Base-by-base conservation (phyloP, 805 yeast species). In the Isabelozyma gotoi region DNA sequence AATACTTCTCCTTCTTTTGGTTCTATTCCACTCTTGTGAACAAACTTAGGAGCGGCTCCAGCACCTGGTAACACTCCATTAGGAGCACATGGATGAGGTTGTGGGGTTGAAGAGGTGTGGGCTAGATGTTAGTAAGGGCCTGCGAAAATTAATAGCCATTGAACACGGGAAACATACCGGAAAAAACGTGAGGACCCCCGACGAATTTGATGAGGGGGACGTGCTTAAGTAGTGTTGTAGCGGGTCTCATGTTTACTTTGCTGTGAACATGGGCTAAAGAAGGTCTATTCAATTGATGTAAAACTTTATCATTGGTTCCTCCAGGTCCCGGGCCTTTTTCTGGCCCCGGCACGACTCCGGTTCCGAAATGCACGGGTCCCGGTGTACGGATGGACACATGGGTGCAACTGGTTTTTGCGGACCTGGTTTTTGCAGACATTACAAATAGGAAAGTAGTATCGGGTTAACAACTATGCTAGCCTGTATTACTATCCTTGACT, bases 161-260 rank as follows among this genome's bases (percentile, higher is more conserved):
- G 15, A 3, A 4, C 12, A 15, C 34, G 7, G 34, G 15, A 32
- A 33, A 74, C 81, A 44, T 67, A 70, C 82, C 73, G 51, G 71
- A 64, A 45, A 69, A 61, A 21, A 71, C 59, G 62, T 84, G 88
- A 39, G 89, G 84, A 38, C 90, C 90, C 34, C 97, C 97, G 38
- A 89, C 78, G 60, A 92, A 92, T 59, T 84, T 85, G 68, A 92
- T 92, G 63, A 82, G 72, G 12, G 96, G 97, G 18, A 76, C 72
- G 59, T 79, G 76, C 51, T 69, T 63, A 42, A 68, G 57, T 47
- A 69, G 55, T 42, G 62, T 55, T 19, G 58, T 45, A 16, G 69
- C 50, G 36, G 59, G 52, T 55, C 57, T 71, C 77, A 71, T 71
- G 34, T 19, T 42, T 16, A 14, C 4, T 11, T 32, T 32, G 34